Evolutionary conservation across 768 basidiomycete genomes (phyloP), one percentile per base, ranked within the genome.

Genomic region (Saitozyma sp.): DNA sequence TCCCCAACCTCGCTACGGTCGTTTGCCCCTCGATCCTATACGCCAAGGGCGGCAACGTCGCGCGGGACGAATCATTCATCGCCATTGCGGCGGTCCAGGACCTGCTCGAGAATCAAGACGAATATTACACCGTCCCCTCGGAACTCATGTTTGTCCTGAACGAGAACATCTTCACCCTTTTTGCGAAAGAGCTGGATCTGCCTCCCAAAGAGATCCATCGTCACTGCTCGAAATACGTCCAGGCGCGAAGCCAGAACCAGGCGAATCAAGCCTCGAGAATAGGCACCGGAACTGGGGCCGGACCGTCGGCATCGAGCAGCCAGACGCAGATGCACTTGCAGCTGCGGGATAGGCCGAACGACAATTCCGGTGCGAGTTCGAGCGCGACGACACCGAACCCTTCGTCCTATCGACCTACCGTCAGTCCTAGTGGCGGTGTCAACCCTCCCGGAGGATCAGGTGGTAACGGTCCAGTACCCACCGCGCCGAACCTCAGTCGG

Each of bases 11-110:
- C 68, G 92, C 96, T 42, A 97, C 92, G 9, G 95, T 98, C 80
- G 94, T 98, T 69, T 89, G 90, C 73, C 96, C 96, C n/a, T 97
- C 92, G 73, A 98, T 99, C 66, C 86, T 99, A 45, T 96, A 94
- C 78, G 79, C 83, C 29, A 89, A 91, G 46, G 88, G 89, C 17
- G 85, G 87, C 58, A 89, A 97, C 73, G 88, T 91, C 1, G 86
- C 89, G 50, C 86, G 89, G 59, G 95, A 96, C 79, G 94, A 98
- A 78, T 96, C 92, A 67, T 96, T 98, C 74, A 84, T 86, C 54
- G 89, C 89, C 13, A 92, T 97, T 62, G 86, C 85, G 29, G 93
- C 92, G 51, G 85, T 96, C 49, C 91, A 91, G 29, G 85, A 86
- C 55, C 81, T 97, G 50, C 82, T 99, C 62, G 92, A 96, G 81